phyloP scores from a whole-genome alignment of 2,329 filamentous ascomycete genomes.

The Penicillium fuscoglaucum region DNA sequence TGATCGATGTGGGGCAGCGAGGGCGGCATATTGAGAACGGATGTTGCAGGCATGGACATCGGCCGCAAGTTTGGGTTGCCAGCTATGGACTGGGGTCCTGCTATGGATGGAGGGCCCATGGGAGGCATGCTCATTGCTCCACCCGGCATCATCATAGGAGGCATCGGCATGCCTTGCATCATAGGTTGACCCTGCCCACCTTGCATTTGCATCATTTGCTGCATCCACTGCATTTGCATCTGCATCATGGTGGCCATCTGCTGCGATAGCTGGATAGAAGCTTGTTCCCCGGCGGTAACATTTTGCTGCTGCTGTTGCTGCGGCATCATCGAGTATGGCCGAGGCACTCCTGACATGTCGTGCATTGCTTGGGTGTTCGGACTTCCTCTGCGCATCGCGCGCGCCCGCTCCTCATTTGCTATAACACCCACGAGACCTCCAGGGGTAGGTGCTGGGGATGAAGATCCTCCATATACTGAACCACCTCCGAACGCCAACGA shows the following conservation, averaged over 20 bases:
- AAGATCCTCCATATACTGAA: constrained; percentile 40
- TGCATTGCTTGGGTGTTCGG: constrained; percentile 63
- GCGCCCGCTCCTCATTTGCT: constrained; percentile 76
- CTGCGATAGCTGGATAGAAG: constrained; percentile 76
- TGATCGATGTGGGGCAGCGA: constrained; percentile 41
- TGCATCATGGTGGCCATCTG: constrained; percentile 88
- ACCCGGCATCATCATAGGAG: constrained; percentile 19
- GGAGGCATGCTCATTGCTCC: constrained; percentile 10
- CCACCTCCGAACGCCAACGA: constrained; percentile 69
- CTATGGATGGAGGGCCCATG: constrained; percentile 14
- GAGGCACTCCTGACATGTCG: constrained; percentile 34
- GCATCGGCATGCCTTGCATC: constrained; percentile 29
- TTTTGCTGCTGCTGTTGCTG: constrained; percentile 23
- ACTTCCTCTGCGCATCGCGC: constrained; percentile 75
- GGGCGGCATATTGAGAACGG: constrained; percentile 23
- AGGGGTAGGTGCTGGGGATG: constrained; percentile 55
- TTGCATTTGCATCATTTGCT: constrained; percentile 66
- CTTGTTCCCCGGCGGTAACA: constrained; percentile 65
- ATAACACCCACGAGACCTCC: constrained; percentile 87
- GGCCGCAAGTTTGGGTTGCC: constrained; percentile 41
- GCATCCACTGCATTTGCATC: constrained; percentile 94
- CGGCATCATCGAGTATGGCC: constrained; percentile 41
- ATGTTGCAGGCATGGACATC: constrained; percentile 49
- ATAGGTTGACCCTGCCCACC: constrained; percentile 38
- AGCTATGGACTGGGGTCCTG: constrained; percentile 26